phyloP scores from a whole-genome alignment of 805 yeast species.

The Crinitomyces ghanaensis region DNA sequence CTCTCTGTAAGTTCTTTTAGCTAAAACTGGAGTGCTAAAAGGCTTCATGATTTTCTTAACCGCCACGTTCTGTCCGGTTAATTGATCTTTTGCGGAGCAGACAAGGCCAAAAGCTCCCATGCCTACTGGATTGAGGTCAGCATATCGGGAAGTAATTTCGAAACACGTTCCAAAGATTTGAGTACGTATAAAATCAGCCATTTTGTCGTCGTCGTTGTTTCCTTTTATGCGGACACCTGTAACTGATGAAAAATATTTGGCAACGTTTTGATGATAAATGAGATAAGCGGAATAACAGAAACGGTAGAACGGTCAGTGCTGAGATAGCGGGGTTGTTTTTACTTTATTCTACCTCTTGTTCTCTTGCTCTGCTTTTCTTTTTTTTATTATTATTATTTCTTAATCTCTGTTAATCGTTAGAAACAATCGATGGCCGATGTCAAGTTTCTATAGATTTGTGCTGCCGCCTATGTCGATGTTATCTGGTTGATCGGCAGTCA shows the following conservation, averaged over 20 bases:
- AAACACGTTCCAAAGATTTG: slow-evolving; percentile 93
- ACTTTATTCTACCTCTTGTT: too few species aligned
- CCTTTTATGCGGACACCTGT: too few species aligned
- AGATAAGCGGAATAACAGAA: not conserved
- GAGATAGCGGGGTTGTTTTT: too few species aligned
- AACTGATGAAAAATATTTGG: not conserved
- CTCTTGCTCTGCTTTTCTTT: too few species aligned
- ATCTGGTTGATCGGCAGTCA: too few species aligned
- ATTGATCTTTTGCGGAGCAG: slow-evolving; percentile 81
- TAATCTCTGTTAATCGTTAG: too few species aligned
- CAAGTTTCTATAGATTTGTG: too few species aligned
- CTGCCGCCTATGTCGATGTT: too few species aligned
- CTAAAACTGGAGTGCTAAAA: slow-evolving; percentile 84
- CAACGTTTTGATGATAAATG: not conserved
- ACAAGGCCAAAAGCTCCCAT: slow-evolving; percentile 99
- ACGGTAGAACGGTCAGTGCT: too few species aligned
- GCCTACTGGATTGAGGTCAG: slow-evolving; percentile 93
- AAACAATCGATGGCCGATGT: too few species aligned
- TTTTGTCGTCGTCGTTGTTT: slow-evolving; percentile 1
- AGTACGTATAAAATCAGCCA: slow-evolving; percentile 41
- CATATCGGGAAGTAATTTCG: slow-evolving; percentile 78
- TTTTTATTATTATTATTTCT: too few species aligned
- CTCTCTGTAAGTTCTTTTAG: slow-evolving; percentile 94
- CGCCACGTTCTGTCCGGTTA: slow-evolving; percentile 88
- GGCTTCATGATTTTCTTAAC: slow-evolving; percentile 98